Evolutionary conservation across 2,329 filamentous ascomycete species (phyloP).

Genomic region (Aspergillus ibericus): DNA sequence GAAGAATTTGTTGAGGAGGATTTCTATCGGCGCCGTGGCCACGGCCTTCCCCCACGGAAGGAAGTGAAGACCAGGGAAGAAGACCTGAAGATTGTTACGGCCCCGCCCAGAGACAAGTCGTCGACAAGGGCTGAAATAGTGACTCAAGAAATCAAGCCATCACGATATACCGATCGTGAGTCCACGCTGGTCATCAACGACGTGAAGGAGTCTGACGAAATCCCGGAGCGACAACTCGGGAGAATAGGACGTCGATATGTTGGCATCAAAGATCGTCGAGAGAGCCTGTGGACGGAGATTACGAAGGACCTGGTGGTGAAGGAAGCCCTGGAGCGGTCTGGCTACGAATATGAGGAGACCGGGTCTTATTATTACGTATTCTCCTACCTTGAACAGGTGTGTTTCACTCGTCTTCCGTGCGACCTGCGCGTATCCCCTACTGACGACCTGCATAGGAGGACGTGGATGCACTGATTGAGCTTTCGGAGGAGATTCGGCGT

Average conservation of each 20-base stretch:
- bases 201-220: constrained; percentile 55
- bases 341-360: constrained; percentile 89
- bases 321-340: constrained; percentile 80
- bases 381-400: constrained; percentile 83
- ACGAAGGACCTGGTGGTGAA: constrained; percentile 86
- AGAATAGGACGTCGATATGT: constrained; percentile 48
- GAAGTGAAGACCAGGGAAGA: constrained; percentile 60
- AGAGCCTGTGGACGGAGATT: constrained; percentile 92
- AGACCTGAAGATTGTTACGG: constrained; percentile 79
- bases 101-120: constrained; percentile 78
- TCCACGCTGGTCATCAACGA: constrained; percentile 72
- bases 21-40: constrained; percentile 66
- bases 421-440: constrained; percentile 2
- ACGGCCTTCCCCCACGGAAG: constrained; percentile 67
- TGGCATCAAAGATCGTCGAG: constrained; percentile 39
- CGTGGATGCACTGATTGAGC: constrained; percentile 76
- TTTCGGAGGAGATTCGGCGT: constrained; percentile 78
- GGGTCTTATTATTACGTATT: constrained; percentile 89
- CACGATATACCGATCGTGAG: constrained; percentile 72
- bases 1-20: constrained; percentile 56
- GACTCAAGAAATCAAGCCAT: constrained; percentile 75
- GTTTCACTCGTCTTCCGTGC: constrained; percentile 39
- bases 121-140: constrained; percentile 73
- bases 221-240: constrained; percentile 48
- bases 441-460: constrained; percentile 65